Evolutionary conservation across 495 filamentous ascomycete species (phyloP), one percentile per base, ranked within the genome.

Genomic region (Baudoinia panamericana): DNA sequence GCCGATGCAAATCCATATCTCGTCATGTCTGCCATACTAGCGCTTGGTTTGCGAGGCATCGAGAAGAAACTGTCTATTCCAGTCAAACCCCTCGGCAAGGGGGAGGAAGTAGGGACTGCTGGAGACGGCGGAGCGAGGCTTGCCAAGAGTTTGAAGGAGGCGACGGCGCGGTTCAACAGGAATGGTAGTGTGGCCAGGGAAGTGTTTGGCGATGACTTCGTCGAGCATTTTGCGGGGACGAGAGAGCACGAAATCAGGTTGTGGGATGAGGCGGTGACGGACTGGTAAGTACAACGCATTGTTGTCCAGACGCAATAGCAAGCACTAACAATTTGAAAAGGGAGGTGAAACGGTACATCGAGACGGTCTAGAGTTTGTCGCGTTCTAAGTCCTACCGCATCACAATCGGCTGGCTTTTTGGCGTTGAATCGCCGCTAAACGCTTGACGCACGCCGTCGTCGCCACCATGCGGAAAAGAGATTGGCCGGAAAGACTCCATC

Each of bases 261-360:
- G 13, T 97, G 85, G 84, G 85, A 97, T 56, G 87, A 95, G 57
- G 84, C 85, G 1, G 85, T 93, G 6, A 93, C 86, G 18, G 87
- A 93, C 59, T 95, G 86, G 85, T 84, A 63, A 48, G 75, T 71
- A 11, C 17, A 17, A 18, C 36, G 15, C n/a, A 31, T 45, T 40
- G 28, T 18, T 24, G 26, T 15, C 11, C 16, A n/a, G n/a, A n/a
- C n/a, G n/a, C n/a, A n/a, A n/a, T n/a, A n/a, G n/a, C n/a, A n/a
- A n/a, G n/a, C n/a, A n/a, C 35, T 13, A 25, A 25, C 31, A 16
- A 31, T 18, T 27, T 30, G 28, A 44, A 5, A 38, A 71, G 67
- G 67, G 66, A 71, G 56, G 59, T 71, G 40, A 48, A 58, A 40
- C 57, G 67, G 21, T 70, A 70, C 46, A 70, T 70, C 41, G 67